phyloP scores from a whole-genome alignment of 2,329 filamentous ascomycete genomes.

The Trichoderma semiorbis region DNA sequence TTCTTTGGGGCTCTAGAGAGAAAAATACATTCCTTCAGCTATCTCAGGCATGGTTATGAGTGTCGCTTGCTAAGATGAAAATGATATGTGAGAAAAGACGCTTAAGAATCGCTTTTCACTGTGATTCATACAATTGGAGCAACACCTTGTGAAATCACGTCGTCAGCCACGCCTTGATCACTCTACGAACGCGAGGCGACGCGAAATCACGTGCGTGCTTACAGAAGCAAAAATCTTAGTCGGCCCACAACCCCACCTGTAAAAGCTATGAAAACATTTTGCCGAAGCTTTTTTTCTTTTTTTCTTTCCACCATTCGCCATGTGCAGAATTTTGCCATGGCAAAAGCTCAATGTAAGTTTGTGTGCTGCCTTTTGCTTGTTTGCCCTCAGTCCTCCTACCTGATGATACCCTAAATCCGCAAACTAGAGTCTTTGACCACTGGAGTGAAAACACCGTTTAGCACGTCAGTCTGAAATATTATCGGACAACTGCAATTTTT shows the following conservation, averaged over 20 bases:
- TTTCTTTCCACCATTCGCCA: not conserved
- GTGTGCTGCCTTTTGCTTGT: not conserved
- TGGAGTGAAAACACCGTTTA: constrained; percentile 77
- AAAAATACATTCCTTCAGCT: constrained; percentile 47
- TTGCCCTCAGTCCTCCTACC: constrained; percentile 31
- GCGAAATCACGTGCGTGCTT: constrained; percentile 33
- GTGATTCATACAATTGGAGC: not conserved
- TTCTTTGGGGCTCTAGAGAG: not conserved
- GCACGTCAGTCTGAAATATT: constrained; percentile 84
- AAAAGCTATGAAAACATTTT: constrained; percentile 19
- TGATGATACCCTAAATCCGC: constrained; percentile 85
- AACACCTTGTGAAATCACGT: not conserved
- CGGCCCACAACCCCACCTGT: constrained; percentile 24
- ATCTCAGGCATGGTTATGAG: constrained; percentile 56
- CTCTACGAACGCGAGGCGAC: constrained; percentile 17
- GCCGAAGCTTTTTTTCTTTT: constrained; percentile 10
- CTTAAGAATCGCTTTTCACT: not conserved
- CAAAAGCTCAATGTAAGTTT: constrained; percentile 20
- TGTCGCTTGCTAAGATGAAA: not conserved
- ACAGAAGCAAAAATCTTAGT: constrained; percentile 19
- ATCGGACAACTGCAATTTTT: constrained; percentile 21
- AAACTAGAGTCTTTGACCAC: constrained; percentile 98
- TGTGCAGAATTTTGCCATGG: constrained; percentile 6
- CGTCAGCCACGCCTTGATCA: not conserved
- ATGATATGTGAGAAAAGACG: not conserved